Conservation (phyloP, 73 alveolate genomes). For the Tetrahymena borealis region DNA sequence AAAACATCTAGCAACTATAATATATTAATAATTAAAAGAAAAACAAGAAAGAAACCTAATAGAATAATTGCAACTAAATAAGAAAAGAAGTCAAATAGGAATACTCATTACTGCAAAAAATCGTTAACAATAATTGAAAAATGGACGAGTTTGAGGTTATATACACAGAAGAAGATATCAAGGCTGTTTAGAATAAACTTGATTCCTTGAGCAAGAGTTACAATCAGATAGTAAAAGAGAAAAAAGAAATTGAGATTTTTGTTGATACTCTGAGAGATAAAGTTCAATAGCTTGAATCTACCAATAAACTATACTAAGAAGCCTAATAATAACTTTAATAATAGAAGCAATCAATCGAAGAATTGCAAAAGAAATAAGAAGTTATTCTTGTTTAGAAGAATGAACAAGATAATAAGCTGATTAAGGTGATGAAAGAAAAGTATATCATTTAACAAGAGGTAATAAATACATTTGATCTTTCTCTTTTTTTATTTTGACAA, state of each 20-base stretch:
- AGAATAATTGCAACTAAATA: neutral
- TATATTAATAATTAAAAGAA: neutral
- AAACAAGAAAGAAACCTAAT: neutral
- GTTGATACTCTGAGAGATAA: neutral
- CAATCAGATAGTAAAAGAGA: neutral
- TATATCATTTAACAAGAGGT: neutral
- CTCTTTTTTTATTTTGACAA: too few species aligned
- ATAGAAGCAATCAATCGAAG: neutral
- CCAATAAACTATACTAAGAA: neutral
- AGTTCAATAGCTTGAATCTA: neutral
- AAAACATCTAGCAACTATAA: neutral
- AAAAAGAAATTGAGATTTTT: neutral
- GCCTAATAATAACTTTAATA: neutral
- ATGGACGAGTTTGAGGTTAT: neutral
- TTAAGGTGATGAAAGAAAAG: neutral
- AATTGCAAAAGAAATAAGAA: neutral
- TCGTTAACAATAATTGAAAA: neutral
- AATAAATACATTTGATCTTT: neutral
- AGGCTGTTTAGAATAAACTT: neutral
- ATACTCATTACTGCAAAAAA: neutral
- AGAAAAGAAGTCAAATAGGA: neutral
- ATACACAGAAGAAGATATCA: neutral
- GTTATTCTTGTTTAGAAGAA: neutral
- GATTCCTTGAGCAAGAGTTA: neutral
- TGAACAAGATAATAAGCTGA: neutral